Conservation (phyloP, 169 alveolate species). For the Babesia bigemina region DNA sequence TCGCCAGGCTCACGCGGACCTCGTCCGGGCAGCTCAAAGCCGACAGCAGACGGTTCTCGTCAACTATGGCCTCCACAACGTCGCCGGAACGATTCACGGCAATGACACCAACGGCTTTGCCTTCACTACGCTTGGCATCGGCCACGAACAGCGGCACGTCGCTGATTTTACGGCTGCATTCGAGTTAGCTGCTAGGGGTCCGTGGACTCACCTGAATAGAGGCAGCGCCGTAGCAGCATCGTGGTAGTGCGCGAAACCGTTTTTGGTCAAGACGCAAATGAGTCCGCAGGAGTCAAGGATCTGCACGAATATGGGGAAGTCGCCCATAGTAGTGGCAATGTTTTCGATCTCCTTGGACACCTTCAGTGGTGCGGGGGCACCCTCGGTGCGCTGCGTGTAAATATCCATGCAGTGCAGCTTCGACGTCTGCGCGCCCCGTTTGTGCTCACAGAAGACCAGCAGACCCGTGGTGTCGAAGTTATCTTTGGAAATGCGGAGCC, state of each 20-base stretch:
- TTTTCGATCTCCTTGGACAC: constrained; percentile 68
- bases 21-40: constrained; percentile 46
- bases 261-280: constrained; percentile 78
- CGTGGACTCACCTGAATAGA: constrained; percentile 38
- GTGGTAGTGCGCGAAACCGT: constrained; percentile 74
- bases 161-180: constrained; percentile 21
- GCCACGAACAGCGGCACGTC: constrained; percentile 47
- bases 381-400: constrained; percentile 70
- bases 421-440: constrained; percentile 82
- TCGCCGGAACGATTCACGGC: constrained; percentile 61
- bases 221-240: constrained; percentile 68
- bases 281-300: constrained; percentile 82
- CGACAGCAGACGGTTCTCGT: constrained; percentile 57
- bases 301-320: constrained; percentile 81
- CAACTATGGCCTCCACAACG: constrained; percentile 36
- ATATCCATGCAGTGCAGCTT: constrained; percentile 93
- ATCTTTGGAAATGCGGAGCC: constrained; percentile 40
- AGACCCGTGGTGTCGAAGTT: constrained; percentile 46
- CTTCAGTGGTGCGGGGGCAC: constrained; percentile 66
- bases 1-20: constrained; percentile 47
- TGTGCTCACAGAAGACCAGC: constrained; percentile 93
- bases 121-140: constrained; percentile 41
- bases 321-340: constrained; percentile 59
- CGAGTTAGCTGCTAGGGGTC: neutral
- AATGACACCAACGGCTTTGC: constrained; percentile 35